Evolutionary conservation across 495 filamentous ascomycete genomes (phyloP), one percentile per base, ranked within the genome.

Genomic region (Aspergillus hancockii): DNA sequence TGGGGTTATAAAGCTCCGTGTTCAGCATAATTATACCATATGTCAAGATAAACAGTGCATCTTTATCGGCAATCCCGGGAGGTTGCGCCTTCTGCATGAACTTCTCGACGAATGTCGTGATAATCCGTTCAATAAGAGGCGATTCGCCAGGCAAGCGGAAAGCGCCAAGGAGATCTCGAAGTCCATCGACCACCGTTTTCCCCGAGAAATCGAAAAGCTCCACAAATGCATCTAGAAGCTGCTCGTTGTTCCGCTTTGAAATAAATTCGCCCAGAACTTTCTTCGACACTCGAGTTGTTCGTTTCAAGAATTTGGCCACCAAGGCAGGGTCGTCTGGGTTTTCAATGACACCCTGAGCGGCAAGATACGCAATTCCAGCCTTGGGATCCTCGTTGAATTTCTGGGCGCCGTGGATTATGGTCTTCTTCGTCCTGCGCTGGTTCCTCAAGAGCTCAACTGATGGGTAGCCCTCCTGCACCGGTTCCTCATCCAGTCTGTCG

Each of bases 11-110:
- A 61, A 92, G 88, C 62, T 98, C 94, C 4, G 94, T 94, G 64
- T 96, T 96, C 58, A 96, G 77, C 86, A 96, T 90, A 71, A 99
- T 96, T 64, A 97, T 96, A 18, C 91, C 94, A 70, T 98, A 99
- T 0, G 90, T 93, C 46, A 99, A 79, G 38, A 98, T 81, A 67
- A 88, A 97, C 23, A 93, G 82, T n/a, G 91, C 86, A 71, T 98
- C 95, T 60, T 92, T 89, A 67, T 94, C 86, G 3, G 86, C 88
- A 59, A 99, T 83, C n/a, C 83, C 87, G 54, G 90, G 82, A 0
- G 90, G 90, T 13, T 83, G 79, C 3, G 79, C 82, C 61, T 83
- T 85, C n/a, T 84, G 75, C 70, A 87, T 92, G 70, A 96, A 99
- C 65, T 92, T 90, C 60, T 92, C 89, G 25, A 89, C 81, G 72